Base-by-base conservation (phyloP, 31 red algal species). In the Asparagopsis taxiformis region DNA sequence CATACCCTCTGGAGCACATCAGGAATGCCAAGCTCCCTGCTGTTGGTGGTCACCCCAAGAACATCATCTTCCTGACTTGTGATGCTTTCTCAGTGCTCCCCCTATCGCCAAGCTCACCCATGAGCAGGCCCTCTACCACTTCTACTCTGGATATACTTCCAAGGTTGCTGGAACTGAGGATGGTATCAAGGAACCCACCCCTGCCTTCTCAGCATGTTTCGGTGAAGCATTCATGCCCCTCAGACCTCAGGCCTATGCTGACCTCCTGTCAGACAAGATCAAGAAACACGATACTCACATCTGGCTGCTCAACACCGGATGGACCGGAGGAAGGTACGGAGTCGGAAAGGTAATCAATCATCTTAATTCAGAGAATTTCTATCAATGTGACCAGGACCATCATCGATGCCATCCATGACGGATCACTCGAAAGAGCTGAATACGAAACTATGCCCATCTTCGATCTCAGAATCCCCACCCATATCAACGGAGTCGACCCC, bases 41-140 rank as follows among this genome's bases (percentile, higher is more conserved):
- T 17, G 57, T 41, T 37, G 85, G 63, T 13, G 57, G 65, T 0
- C 55, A 71, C 17, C 85, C 77, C 8, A 57, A 83, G 63, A 80
- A 4, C 36, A 68, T 33, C 19, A 59, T 7, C n/a, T 90, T 90
- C 24, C 53, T 90, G 34, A 61, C 77, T 1, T 82, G 65, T 50
- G 85, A 90, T 72, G 85, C 85, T n/a, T 84, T 83, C 61, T 62
- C 78, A 3, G 85, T 90, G 0, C 34, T 90, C 9, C 85, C 85
- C 80, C 85, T 6, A 64, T 90, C 39, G 28, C 68, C n/a, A 52
- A 54, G 26, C 41, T 90, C 30, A 70, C 35, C 0, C 33, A 36
- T 1, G 58, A 61, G 7, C 85, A 90, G 49, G 85, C 85, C 0
- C 51, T 61, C 20, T 90, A 90, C 24, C 85, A 85, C 31, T 90